Percentiles rank a stretch among this genome's conserved stretches.
phyloP scores from a whole-genome alignment of 768 basidiomycete genomes.

The Rhizopogon sp. region DNA sequence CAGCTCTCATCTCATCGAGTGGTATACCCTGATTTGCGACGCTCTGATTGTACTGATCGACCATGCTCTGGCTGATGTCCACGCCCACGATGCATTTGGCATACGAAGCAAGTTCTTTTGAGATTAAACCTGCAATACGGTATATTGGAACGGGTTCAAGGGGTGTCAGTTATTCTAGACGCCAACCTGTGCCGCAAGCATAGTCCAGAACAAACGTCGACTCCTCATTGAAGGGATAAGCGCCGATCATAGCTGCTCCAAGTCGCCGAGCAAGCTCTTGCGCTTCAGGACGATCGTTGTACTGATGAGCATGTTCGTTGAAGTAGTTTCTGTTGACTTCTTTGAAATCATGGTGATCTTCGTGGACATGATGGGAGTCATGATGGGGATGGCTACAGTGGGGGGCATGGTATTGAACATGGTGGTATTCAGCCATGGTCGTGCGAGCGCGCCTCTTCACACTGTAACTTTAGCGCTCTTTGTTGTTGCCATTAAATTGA shows the following conservation, averaged over 20 bases:
- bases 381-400: not conserved
- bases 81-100: conserved; percentile 64
- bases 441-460: not conserved
- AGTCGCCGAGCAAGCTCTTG: conserved; percentile 16
- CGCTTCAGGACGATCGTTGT: conserved; percentile 18
- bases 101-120: conserved; percentile 54
- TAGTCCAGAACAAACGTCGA: conserved; percentile 63
- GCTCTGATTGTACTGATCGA: conserved; percentile 58
- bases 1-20: conserved; percentile 61
- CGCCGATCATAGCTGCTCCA: conserved; percentile 23
- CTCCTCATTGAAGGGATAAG: conserved; percentile 48
- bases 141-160: not conserved
- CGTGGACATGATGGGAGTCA: not conserved
- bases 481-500: no score
- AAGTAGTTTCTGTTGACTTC: conserved; percentile 23
- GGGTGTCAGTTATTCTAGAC: not conserved
- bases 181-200: conserved; percentile 66
- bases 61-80: conserved; percentile 69
- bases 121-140: conserved; percentile 47
- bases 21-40: conserved; percentile 58
- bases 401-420: not conserved
- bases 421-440: not conserved
- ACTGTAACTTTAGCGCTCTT: no score
- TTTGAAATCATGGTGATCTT: conserved; percentile 8
- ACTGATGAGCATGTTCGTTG: conserved; percentile 17